phyloP scores from a whole-genome alignment of 1,284 basidiomycete genomes.

The Marasmius fiardii region DNA sequence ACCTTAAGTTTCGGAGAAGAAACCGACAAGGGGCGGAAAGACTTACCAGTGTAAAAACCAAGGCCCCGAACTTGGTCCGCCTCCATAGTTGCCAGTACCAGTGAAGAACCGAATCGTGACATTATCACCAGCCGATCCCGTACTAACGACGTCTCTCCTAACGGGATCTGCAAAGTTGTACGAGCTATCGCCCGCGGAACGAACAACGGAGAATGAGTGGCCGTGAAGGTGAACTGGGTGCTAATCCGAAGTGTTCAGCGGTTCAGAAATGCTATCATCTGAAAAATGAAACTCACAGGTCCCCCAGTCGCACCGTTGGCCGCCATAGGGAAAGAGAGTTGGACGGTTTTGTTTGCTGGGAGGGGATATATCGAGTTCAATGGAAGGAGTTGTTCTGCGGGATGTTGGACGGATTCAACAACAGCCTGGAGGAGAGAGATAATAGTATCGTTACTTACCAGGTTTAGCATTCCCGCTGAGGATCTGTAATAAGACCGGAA shows the following conservation, averaged over 20 bases:
- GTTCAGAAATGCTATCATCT: background rate
- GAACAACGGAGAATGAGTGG: background rate
- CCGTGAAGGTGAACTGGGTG: background rate
- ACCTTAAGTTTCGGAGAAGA: background rate
- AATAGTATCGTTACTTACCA: background rate
- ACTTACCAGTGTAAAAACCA: constrained; percentile 2
- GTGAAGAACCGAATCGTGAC: background rate
- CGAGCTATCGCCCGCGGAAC: background rate
- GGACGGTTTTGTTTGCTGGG: constrained; percentile 4
- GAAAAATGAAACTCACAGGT: constrained; percentile 1
- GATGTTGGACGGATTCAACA: no score
- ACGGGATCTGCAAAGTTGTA: background rate
- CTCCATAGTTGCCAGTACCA: background rate
- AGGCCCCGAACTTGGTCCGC: background rate
- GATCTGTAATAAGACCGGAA: constrained; percentile 10
- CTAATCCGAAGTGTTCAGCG: no score
- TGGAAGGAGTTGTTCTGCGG: background rate
- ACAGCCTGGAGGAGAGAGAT: background rate
- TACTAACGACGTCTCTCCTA: constrained; percentile 1
- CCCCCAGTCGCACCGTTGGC: background rate
- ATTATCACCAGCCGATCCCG: background rate
- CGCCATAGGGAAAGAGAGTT: background rate
- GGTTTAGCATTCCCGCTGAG: background rate
- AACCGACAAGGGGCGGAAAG: background rate
- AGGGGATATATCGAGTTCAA: background rate